Conservation (phyloP, 2,329 filamentous ascomycete genomes). For the Dactylellina parvicollis region DNA sequence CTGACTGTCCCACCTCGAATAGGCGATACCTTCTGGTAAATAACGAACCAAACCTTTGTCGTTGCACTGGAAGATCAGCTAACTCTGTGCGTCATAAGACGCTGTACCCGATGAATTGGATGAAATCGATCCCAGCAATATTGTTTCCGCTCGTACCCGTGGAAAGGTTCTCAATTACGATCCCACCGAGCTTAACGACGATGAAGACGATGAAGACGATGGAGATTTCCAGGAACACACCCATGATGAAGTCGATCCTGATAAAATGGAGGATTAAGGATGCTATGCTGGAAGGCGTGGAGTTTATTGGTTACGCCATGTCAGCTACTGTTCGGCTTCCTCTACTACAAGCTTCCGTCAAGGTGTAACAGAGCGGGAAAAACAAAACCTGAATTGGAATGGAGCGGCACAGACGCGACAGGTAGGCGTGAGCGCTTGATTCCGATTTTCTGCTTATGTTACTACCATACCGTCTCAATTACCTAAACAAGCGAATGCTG, state of each 20-base stretch:
- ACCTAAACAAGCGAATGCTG: too few relatives aligned
- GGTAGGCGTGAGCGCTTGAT: too few relatives aligned
- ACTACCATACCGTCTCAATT: too few relatives aligned
- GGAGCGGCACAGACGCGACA: too few relatives aligned
- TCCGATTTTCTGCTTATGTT: too few relatives aligned
- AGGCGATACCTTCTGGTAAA: conserved; percentile 32
- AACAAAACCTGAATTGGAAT: not conserved
- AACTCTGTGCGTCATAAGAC: conserved; percentile 1
- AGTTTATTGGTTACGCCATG: not conserved
- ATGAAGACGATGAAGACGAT: conserved; percentile 38
- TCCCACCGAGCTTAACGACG: conserved; percentile 20
- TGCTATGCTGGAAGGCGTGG: not conserved
- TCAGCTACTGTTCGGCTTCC: not conserved
- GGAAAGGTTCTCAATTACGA: conserved; percentile 28
- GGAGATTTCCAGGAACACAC: conserved; percentile 39
- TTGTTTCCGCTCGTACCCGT: conserved; percentile 26
- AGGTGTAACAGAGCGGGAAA: conserved; percentile 25
- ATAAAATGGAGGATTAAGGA: conserved; percentile 39
- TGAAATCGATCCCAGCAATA: conserved; percentile 32
- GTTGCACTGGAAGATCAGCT: not conserved
- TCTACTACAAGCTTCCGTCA: not conserved
- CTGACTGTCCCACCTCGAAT: conserved; percentile 11
- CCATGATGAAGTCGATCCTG: conserved; percentile 2
- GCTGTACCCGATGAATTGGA: conserved; percentile 20
- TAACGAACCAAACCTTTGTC: not conserved